phyloP scores from a whole-genome alignment of 2,329 filamentous ascomycete species.

The Arthrobotrys iridis region DNA sequence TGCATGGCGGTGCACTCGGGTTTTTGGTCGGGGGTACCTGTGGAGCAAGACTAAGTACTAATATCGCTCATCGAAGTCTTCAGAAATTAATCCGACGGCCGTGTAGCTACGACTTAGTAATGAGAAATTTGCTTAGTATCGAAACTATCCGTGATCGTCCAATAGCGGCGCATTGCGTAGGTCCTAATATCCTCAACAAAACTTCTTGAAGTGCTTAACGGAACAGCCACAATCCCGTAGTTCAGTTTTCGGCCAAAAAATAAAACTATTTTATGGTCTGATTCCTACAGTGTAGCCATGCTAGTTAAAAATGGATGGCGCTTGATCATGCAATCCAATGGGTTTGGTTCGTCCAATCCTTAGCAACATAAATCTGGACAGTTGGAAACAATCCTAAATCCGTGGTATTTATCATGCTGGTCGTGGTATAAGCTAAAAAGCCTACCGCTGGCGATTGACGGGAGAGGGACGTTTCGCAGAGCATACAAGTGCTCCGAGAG shows the following conservation, averaged over 20 bases:
- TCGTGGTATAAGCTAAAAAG: too few species aligned
- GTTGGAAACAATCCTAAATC: too few species aligned
- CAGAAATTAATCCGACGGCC: too few species aligned
- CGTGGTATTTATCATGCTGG: too few species aligned
- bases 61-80: too few species aligned
- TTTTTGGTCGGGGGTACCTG: too few species aligned
- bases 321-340: background rate
- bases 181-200: background rate
- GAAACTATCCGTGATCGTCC: background rate
- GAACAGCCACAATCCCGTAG: background rate
- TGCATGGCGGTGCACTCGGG: background rate
- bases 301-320: background rate
- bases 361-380: background rate
- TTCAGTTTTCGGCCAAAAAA: background rate
- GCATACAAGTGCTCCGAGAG: background rate
- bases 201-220: slow-evolving; percentile 1
- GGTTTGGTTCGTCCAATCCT: background rate
- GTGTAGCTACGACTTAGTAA: too few species aligned
- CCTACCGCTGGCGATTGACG: background rate
- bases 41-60: too few species aligned
- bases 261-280: too few species aligned
- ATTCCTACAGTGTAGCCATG: background rate
- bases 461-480: background rate
- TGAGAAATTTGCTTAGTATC: background rate
- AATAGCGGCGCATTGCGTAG: background rate